Conservation (phyloP, 2,329 filamentous ascomycete genomes). For the Alternaria longipes region DNA sequence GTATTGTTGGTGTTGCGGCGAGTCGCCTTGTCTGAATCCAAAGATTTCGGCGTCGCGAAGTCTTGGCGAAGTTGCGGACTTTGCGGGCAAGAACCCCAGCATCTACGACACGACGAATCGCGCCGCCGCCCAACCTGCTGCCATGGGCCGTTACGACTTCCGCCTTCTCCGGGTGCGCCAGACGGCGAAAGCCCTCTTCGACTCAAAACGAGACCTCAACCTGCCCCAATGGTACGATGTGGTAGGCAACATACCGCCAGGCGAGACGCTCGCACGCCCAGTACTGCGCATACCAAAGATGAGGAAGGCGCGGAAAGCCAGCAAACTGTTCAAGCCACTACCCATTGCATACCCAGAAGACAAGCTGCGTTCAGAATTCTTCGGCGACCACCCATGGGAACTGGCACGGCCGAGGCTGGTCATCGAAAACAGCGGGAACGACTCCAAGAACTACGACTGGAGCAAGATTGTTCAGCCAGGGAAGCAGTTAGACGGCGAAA, state of each 20-base stretch:
- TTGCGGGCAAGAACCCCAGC: conserved; percentile 13
- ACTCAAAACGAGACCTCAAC: conserved; percentile 51
- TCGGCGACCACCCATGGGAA: conserved; percentile 96
- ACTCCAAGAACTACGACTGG: conserved; percentile 81
- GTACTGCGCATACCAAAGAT: conserved; percentile 58
- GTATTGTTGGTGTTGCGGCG: conserved; percentile 11
- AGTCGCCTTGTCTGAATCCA: conserved; percentile 3
- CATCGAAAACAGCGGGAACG: conserved; percentile 85
- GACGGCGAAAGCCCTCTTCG: conserved; percentile 60
- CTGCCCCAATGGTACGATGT: conserved; percentile 67
- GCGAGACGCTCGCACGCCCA: conserved; percentile 67
- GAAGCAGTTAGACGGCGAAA: conserved; percentile 82
- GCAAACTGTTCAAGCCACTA: conserved; percentile 82
- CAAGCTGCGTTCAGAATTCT: conserved; percentile 80
- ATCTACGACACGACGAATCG: conserved; percentile 15
- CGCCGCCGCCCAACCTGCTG: conserved; percentile 12
- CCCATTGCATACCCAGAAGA: conserved; percentile 85
- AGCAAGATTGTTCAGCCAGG: conserved; percentile 77
- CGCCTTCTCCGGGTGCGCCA: conserved; percentile 62
- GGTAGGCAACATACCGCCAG: conserved; percentile 66
- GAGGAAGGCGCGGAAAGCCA: conserved; percentile 64
- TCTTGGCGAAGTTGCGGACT: conserved; percentile 19
- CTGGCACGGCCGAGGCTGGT: conserved; percentile 86
- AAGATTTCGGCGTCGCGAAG: conserved; percentile 23
- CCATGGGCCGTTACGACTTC: conserved; percentile 64